These are phyloP conservation scores for Candida ipomoeae DNA, from an alignment of 805 yeast species.

Conservation along the genomic window DNA sequence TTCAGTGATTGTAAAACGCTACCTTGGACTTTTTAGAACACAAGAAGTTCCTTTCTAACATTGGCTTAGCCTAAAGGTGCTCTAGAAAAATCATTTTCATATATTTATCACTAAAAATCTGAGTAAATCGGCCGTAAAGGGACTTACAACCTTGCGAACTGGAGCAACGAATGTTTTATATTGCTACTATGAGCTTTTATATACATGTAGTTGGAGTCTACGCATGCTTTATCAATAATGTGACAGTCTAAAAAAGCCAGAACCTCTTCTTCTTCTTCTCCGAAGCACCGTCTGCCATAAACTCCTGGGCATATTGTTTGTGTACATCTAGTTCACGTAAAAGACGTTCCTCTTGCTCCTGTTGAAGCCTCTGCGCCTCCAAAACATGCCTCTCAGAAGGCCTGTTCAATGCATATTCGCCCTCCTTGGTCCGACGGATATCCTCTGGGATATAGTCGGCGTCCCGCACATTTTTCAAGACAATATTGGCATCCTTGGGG, in stretches of 20 bases:
- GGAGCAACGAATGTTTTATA: background rate
- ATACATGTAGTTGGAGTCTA: background rate
- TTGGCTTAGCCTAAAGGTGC: too few species aligned
- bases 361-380: conserved; percentile 68
- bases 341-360: conserved; percentile 57
- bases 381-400: conserved; percentile 69
- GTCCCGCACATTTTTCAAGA: conserved; percentile 42
- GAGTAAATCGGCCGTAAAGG: background rate
- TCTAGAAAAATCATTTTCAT: too few species aligned
- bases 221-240: too few species aligned
- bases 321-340: conserved; percentile 32
- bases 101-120: too few species aligned
- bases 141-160: background rate
- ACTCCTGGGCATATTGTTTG: conserved; percentile 17
- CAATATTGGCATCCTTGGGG: conserved; percentile 37
- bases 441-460: conserved; percentile 40
- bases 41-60: too few species aligned
- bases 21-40: too few species aligned
- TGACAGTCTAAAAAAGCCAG: conserved; percentile 11
- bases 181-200: background rate
- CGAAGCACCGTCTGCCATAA: conserved; percentile 7
- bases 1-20: too few species aligned
- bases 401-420: conserved; percentile 52
- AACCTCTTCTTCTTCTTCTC: conserved; percentile 12
- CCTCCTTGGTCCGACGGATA: conserved; percentile 42